Percentiles rank a stretch among this genome's conserved stretches.
Conservation (phyloP, 768 basidiomycete species). For the Collybia mongolica region DNA sequence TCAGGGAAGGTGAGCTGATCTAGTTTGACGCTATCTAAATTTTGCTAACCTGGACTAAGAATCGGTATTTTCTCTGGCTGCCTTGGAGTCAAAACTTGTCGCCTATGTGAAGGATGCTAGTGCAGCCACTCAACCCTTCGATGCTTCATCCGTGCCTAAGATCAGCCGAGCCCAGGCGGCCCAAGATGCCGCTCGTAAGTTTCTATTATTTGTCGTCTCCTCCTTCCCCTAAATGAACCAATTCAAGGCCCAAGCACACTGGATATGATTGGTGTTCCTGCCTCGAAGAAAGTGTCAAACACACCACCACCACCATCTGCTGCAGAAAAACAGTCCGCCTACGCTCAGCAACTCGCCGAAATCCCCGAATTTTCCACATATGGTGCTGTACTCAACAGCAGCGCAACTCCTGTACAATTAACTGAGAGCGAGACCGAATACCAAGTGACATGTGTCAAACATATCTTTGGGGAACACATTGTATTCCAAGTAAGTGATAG, state of each 20-base stretch:
- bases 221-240: slow-evolving; percentile 5
- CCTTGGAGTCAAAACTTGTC: slow-evolving; percentile 89
- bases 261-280: slow-evolving; percentile 79
- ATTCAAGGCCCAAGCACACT: slow-evolving; percentile 77
- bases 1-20: slow-evolving; percentile 76
- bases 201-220: neutral
- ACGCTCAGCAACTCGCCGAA: slow-evolving; percentile 79
- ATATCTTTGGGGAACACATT: slow-evolving; percentile 91
- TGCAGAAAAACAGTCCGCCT: slow-evolving; percentile 86
- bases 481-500: slow-evolving; percentile 84
- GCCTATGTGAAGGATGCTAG: slow-evolving; percentile 86
- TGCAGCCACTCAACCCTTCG: slow-evolving; percentile 74
- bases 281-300: slow-evolving; percentile 53
- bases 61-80: slow-evolving; percentile 88
- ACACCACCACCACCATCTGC: slow-evolving; percentile 77
- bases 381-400: slow-evolving; percentile 87
- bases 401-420: slow-evolving; percentile 70
- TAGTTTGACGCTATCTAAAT: neutral
- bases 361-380: slow-evolving; percentile 86
- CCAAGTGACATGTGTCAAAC: slow-evolving; percentile 94
- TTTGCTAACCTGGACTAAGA: slow-evolving; percentile 49
- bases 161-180: slow-evolving; percentile 92
- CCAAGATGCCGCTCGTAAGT: slow-evolving; percentile 82
- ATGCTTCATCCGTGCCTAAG: slow-evolving; percentile 84
- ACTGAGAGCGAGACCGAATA: slow-evolving; percentile 99